These are phyloP conservation scores for Colletotrichum caudatum DNA, from an alignment of 2,329 filamentous ascomycete genomes.

Conservation along the genomic window DNA sequence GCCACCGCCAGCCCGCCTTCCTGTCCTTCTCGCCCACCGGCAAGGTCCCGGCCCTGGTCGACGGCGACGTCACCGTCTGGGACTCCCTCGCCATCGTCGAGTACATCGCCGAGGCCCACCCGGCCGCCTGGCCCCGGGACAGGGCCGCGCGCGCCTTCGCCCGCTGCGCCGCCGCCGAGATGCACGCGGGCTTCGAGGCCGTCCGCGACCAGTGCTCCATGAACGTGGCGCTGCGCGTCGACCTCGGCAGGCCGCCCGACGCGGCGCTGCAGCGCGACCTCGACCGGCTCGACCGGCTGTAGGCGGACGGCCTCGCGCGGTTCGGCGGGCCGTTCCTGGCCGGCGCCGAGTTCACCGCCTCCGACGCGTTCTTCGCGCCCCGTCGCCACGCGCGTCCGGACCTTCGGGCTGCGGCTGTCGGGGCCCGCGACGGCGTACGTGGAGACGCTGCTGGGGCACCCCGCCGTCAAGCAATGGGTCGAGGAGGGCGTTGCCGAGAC, in stretches of 20 bases:
- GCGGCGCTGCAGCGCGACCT: slow-evolving; percentile 52
- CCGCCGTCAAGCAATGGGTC: slow-evolving; percentile 55
- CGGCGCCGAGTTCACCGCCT: slow-evolving; percentile 53
- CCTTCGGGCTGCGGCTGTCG: slow-evolving; percentile 51
- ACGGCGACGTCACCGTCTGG: slow-evolving; percentile 50
- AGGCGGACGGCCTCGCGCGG: slow-evolving; percentile 52
- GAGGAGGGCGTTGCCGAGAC: slow-evolving; percentile 53
- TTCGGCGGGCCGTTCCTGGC: slow-evolving; percentile 59
- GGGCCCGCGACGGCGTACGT: slow-evolving; percentile 50
- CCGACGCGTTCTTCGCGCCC: slow-evolving; percentile 59
- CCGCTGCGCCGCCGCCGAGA: slow-evolving; percentile 58
- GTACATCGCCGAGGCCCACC: slow-evolving; percentile 58
- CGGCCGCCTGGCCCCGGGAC: slow-evolving; percentile 57
- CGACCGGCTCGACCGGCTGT: slow-evolving; percentile 52
- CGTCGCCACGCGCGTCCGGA: slow-evolving; percentile 54
- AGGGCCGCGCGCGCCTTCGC: slow-evolving; percentile 56
- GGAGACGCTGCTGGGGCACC: slow-evolving; percentile 50
- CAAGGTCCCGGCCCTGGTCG: slow-evolving; percentile 57
- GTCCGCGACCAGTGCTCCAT: slow-evolving; percentile 57
- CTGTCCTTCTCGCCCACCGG: slow-evolving; percentile 54
- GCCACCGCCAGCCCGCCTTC: slow-evolving; percentile 51
- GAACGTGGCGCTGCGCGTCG: slow-evolving; percentile 56
- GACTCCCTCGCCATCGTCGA: slow-evolving; percentile 64
- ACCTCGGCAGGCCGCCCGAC: slow-evolving; percentile 46
- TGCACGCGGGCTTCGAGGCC: slow-evolving; percentile 59